Conservation (phyloP, 352 stramenopile genomes). For the Blastocystis sp. region DNA sequence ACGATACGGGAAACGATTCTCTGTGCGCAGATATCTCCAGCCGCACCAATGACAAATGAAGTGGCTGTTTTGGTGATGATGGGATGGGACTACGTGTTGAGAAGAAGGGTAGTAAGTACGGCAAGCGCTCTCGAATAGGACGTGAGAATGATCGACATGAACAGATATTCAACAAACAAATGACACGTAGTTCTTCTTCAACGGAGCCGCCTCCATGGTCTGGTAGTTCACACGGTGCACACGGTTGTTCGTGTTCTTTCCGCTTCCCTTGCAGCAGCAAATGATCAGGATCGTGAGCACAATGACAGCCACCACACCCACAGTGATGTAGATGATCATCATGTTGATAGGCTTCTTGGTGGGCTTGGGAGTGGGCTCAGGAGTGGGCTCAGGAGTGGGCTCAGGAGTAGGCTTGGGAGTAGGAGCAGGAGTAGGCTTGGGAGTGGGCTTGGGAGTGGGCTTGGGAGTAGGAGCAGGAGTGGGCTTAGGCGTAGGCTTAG, state of each 20-base stretch:
- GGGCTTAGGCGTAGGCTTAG: neutral
- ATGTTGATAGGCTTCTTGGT: neutral
- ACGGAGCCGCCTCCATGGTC: neutral
- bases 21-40: slow-evolving; percentile 46
- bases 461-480: neutral
- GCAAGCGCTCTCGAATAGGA: neutral
- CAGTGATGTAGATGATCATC: neutral
- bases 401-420: neutral
- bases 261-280: neutral
- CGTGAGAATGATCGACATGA: neutral
- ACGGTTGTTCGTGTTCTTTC: neutral
- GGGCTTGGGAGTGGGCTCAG: neutral
- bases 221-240: neutral
- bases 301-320: neutral
- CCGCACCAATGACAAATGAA: slow-evolving; percentile 18
- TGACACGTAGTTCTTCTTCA: neutral
- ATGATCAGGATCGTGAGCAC: neutral
- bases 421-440: neutral
- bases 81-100: neutral
- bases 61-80: slow-evolving; percentile 37
- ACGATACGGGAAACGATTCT: neutral
- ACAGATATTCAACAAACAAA: neutral
- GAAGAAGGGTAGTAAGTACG: neutral
- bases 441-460: neutral
- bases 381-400: neutral